phyloP scores from a whole-genome alignment of 768 basidiomycete species.

The Rhodotorula graminis region DNA sequence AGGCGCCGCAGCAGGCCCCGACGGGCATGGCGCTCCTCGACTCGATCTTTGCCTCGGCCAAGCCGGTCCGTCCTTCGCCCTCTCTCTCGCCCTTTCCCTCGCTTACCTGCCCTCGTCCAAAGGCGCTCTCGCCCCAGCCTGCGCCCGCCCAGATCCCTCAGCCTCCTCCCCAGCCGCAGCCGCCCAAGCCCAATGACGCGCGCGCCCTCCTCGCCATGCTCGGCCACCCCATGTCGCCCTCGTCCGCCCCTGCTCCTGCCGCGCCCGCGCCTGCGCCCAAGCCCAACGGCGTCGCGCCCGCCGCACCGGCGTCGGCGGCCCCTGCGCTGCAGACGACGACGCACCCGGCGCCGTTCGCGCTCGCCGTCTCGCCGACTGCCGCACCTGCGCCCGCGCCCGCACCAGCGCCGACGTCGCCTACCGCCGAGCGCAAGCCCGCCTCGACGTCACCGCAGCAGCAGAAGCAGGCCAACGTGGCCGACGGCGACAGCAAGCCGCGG shows the following conservation, averaged over 20 bases:
- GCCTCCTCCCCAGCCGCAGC: not conserved
- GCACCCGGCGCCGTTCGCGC: slow-evolving; percentile 9
- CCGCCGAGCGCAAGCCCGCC: not conserved
- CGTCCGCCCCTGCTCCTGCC: not conserved
- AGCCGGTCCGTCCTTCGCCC: not conserved
- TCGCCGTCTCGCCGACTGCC: not conserved
- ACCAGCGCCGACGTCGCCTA: not conserved
- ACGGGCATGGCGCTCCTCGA: slow-evolving; percentile 19
- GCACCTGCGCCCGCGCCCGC: too few species aligned
- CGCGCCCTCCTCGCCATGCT: slow-evolving; percentile 15
- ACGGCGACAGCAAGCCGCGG: too few species aligned
- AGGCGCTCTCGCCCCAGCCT: not conserved
- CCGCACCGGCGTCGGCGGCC: not conserved
- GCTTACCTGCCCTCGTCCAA: not conserved
- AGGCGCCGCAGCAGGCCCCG: not conserved
- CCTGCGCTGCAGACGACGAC: not conserved
- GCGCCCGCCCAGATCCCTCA: not conserved
- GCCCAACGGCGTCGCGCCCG: not conserved
- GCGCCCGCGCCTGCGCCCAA: too few species aligned
- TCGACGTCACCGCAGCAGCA: not conserved
- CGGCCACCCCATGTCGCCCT: not conserved
- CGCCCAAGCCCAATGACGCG: not conserved
- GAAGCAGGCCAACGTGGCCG: not conserved
- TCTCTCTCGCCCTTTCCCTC: not conserved
- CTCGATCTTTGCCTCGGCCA: slow-evolving; percentile 26